A percentile compares a stretch with the other conserved stretches of the same genome.
Conservation (phyloP, 768 basidiomycete species). For the Tricholoma terreum region DNA sequence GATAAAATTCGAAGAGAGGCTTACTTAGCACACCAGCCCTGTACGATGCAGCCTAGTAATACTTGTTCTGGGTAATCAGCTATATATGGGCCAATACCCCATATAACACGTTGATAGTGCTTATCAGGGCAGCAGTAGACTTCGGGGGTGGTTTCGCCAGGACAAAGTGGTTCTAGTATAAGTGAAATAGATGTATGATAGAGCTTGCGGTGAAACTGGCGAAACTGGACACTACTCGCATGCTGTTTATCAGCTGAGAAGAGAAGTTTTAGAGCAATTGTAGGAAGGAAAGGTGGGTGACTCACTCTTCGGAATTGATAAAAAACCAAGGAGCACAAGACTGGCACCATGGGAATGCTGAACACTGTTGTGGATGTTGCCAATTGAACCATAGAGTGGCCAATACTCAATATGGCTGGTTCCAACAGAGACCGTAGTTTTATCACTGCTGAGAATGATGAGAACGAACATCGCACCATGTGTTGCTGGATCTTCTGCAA, state of each 20-base stretch:
- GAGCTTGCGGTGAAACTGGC: conserved; percentile 25
- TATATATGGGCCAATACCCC: conserved; percentile 32
- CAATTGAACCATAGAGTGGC: conserved; percentile 15
- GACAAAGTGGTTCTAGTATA: conserved; percentile 19
- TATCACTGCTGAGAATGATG: conserved; percentile 25
- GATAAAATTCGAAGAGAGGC: not conserved
- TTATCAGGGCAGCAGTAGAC: conserved; percentile 26
- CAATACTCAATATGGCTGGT: conserved; percentile 21
- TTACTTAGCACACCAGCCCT: conserved; percentile 26
- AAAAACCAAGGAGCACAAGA: conserved; percentile 1
- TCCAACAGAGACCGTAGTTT: conserved; percentile 25
- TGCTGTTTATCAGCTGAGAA: conserved; percentile 12
- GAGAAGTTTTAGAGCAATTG: not conserved
- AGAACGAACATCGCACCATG: conserved; percentile 14
- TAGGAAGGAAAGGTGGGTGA: not conserved
- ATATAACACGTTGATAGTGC: conserved; percentile 25
- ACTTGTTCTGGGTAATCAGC: conserved; percentile 36
- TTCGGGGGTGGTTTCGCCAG: conserved; percentile 24
- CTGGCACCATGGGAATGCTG: conserved; percentile 1
- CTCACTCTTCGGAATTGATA: conserved; percentile 9
- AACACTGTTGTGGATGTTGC: conserved; percentile 10
- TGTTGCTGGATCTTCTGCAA: conserved; percentile 9
- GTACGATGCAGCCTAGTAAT: conserved; percentile 27
- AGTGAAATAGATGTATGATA: conserved; percentile 25
- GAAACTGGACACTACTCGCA: conserved; percentile 15